Evolutionary conservation across 2,329 filamentous ascomycete species (phyloP).

Genomic region (Trichoderma afroharzianum): DNA sequence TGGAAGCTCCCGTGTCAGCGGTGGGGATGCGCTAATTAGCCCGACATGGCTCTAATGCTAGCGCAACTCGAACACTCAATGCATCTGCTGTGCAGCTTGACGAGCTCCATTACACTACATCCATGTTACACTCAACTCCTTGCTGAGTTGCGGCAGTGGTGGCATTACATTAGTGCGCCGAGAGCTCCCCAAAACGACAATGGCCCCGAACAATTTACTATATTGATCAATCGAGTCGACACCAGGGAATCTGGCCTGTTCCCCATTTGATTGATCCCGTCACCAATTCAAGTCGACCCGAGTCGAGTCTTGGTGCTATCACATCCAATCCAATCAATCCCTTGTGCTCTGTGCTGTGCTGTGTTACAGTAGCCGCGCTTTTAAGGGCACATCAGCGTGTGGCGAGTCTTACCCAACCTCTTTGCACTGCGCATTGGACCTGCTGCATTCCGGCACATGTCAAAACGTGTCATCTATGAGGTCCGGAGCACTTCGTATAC

Average conservation of each 20-base stretch:
- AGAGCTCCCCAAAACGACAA: not conserved
- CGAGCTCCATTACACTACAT: too few species aligned
- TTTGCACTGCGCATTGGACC: not conserved
- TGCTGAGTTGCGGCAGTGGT: not conserved
- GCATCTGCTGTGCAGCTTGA: not conserved
- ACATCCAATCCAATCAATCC: not conserved
- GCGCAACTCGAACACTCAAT: not conserved
- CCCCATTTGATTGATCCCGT: not conserved
- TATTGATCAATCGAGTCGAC: not conserved
- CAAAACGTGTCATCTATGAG: not conserved
- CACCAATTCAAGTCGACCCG: not conserved
- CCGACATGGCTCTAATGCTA: slow-evolving; percentile 12
- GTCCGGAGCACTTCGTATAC: not conserved
- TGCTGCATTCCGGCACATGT: not conserved
- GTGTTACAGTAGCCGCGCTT: not conserved
- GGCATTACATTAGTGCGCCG: slow-evolving; percentile 13
- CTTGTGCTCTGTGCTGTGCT: not conserved
- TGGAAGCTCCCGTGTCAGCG: slow-evolving; percentile 15
- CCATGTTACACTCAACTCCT: not conserved
- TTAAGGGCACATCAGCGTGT: not conserved
- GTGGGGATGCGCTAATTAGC: slow-evolving; percentile 19
- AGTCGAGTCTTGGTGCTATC: not conserved
- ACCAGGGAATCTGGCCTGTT: not conserved
- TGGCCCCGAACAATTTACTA: not conserved
- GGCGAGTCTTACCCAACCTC: not conserved